Conservation (phyloP, 495 filamentous ascomycete species). For the Coniosporium apollinis region DNA sequence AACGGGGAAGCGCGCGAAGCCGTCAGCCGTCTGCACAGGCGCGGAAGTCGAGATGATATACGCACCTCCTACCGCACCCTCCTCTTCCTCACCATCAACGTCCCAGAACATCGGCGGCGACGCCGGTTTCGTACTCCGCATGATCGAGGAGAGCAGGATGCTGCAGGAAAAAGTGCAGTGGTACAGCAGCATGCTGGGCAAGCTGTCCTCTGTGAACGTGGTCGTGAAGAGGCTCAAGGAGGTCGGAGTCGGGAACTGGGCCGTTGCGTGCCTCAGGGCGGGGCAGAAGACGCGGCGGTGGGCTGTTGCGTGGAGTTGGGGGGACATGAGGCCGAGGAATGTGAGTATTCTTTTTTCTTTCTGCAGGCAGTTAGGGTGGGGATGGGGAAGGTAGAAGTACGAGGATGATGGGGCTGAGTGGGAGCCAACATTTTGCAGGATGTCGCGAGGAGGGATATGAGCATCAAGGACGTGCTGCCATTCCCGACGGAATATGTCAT, state of each 20-base stretch:
- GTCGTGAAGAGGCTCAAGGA: slow-evolving; percentile 45
- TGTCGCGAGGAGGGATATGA: no score
- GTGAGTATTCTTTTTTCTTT: slow-evolving; percentile 22
- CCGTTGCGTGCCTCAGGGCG: slow-evolving; percentile 64
- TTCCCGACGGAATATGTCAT: slow-evolving; percentile 42
- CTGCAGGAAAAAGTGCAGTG: slow-evolving; percentile 50
- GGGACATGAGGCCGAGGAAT: slow-evolving; percentile 44
- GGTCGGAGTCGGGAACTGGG: slow-evolving; percentile 55
- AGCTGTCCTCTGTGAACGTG: slow-evolving; percentile 48
- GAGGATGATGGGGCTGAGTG: neutral
- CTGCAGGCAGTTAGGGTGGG: no score
- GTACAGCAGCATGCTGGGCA: slow-evolving; percentile 89
- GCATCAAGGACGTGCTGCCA: slow-evolving; percentile 43
- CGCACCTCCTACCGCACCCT: neutral
- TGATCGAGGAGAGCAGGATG: slow-evolving; percentile 55
- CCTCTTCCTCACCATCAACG: neutral
- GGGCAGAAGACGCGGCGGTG: slow-evolving; percentile 69
- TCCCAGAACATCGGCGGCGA: slow-evolving; percentile 55
- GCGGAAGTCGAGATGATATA: slow-evolving; percentile 69
- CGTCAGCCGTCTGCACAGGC: slow-evolving; percentile 68
- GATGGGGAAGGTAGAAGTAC: no score
- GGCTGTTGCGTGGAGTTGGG: slow-evolving; percentile 80
- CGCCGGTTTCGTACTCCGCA: slow-evolving; percentile 55
- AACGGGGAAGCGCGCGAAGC: slow-evolving; percentile 44
- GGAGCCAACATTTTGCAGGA: no score